Percentiles rank a stretch among this genome's conserved stretches.
phyloP scores from a whole-genome alignment of 1,284 basidiomycete species.

The Ganoderma sinense region DNA sequence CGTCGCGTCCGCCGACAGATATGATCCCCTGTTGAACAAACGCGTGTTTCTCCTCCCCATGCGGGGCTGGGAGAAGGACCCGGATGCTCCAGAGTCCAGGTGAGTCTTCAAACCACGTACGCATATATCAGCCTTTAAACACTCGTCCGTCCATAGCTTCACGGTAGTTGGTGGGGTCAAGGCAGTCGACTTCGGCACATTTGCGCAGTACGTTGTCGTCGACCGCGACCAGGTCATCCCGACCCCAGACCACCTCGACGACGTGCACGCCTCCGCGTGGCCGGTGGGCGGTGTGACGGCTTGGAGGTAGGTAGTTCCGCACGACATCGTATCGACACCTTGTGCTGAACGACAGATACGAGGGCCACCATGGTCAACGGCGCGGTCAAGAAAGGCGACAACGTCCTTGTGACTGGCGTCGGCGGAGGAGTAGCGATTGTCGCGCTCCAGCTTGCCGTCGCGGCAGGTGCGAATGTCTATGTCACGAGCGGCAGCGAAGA shows the following conservation, averaged over 20 bases:
- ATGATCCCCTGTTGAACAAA: conserved; percentile 65
- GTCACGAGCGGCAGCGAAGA: conserved; percentile 80
- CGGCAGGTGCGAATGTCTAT: conserved; percentile 81
- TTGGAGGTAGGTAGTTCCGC: conserved; percentile 65
- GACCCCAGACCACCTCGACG: conserved; percentile 74
- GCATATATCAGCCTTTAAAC: conserved; percentile 5
- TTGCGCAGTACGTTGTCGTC: conserved; percentile 80
- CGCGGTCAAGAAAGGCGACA: conserved; percentile 67
- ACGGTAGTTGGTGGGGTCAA: conserved; percentile 66
- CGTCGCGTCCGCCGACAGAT: conserved; percentile 57
- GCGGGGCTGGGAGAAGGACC: conserved; percentile 77
- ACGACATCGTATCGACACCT: background rate
- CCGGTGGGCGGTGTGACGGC: conserved; percentile 84
- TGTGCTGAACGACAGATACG: background rate
- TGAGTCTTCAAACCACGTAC: conserved; percentile 26
- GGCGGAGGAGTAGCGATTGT: conserved; percentile 87
- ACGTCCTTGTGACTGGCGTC: conserved; percentile 81
- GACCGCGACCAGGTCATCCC: conserved; percentile 73
- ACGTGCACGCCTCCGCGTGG: conserved; percentile 78
- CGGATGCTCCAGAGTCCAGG: conserved; percentile 61
- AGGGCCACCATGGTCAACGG: conserved; percentile 81
- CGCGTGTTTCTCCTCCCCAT: conserved; percentile 81
- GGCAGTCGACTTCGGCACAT: conserved; percentile 70
- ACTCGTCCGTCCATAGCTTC: conserved; percentile 47
- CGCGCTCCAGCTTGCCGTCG: conserved; percentile 81